Evolutionary conservation across 2,329 filamentous ascomycete genomes (phyloP), one percentile per base, ranked within the genome.

Genomic region (Microascus cirrosus): DNA sequence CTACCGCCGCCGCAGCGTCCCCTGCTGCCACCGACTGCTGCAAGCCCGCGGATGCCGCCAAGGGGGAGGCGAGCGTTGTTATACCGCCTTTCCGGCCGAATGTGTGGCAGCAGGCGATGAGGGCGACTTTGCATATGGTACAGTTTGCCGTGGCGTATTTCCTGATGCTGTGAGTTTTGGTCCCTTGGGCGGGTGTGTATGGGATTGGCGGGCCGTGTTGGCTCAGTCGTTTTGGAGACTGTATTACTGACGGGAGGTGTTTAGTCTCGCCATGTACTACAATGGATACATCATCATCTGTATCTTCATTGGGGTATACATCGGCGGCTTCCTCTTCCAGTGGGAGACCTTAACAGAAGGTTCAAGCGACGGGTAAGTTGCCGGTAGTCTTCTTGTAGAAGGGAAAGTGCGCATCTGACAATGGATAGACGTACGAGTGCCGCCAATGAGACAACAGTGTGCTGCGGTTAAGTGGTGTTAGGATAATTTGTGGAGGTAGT

Each of bases 91-190:
- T 79, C 71, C 71, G 81, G 64, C 86, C 87, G 0, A 86, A 73
- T 12, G 45, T 85, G 1, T 64, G 79, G 25, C 84, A 93, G 69
- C 89, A 93, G 66, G 72, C 79, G 0, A 67, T 87, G 3, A 80
- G 88, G 7, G 84, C 88, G 0, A 61, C 84, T 3, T 68, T 93
- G 22, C 87, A 92, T 63, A 83, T 84, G 72, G 58, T 83, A 3
- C 86, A 89, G 63, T 90, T 93, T 65, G 83, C 82, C 0, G 79
- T 90, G 1, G 88, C 87, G 2, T 94, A 93, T 68, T 83, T 93
- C 63, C 70, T 93, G 65, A 93, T 94, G 89, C 71, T 87, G 73
- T 71, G 67, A 64, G 70, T 63, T 24, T 8, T 12, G 12, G 1
- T 53, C 15, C 42, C 8, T 34, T 4, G 11, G 53, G 22, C 36